Base-by-base conservation (phyloP, 2,329 filamentous ascomycete genomes). In the Curvularia spicifera region DNA sequence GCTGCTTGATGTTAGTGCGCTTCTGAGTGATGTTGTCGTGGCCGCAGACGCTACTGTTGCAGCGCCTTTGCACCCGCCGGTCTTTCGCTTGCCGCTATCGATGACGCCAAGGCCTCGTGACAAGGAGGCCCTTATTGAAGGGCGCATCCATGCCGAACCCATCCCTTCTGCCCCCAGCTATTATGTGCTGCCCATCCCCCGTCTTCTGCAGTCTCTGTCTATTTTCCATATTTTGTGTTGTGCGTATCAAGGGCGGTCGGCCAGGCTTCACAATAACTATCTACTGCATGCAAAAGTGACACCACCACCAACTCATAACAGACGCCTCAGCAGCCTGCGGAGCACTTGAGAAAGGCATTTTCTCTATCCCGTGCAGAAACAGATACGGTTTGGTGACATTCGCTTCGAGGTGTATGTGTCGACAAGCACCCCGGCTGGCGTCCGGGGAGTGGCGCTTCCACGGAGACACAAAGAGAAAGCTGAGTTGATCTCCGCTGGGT, bases 1-100 rank as follows among this genome's bases (percentile, higher is more conserved):
- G 68, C 63, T 61, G 60, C 60, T 56, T 40, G 47, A 28, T 50
- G 58, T 49, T 53, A 57, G 60, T 58, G 62, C 59, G 63, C 57
- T 65, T 68, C 61, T 67, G 60, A 63, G 61, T 62, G 67, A 58
- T 70, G 68, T 56, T 66, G 67, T 69, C 52, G 68, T 67, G 69
- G 64, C 53, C 39, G 51, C 55, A 35, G 55, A 39, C 44, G 55
- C 51, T 44, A 51, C 46, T 40, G 40, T 59, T 60, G 68, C 64
- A 63, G 55, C 56, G 61, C 63, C 51, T 58, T 66, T 56, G 43
- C 63, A 61, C 63, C 59, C 56, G 65, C 64, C 62, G 65, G 66
- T 67, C 66, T 71, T 71, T 64, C 61, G 60, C 67, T 61, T 61
- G 65, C 63, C 60, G 68, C 65, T 65, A 63, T 66, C 56, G 59